Evolutionary conservation across 2,329 filamentous ascomycete species (phyloP), one percentile per base, ranked within the genome.

Genomic region (Fusarium albidum): DNA sequence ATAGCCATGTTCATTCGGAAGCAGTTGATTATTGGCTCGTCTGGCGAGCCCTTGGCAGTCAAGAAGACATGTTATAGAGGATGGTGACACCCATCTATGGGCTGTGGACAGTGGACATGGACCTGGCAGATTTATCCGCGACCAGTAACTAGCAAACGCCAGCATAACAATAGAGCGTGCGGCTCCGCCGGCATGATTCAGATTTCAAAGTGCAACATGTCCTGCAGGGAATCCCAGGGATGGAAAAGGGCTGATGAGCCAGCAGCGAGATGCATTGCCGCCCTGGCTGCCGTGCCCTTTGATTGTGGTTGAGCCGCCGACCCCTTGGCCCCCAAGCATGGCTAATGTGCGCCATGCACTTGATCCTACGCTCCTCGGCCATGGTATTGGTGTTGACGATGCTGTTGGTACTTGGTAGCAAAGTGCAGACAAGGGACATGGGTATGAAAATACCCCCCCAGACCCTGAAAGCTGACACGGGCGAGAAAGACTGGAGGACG

Each of bases 81-180:
- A 45, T 34, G 29, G 37, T 37, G 29, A 51, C n/a, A 39, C 33
- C 33, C 34, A 47, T 38, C 17, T 39, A 26, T 21, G 10, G 14
- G 37, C 37, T 27, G 37, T 31, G 18, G 15, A 41, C 29, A 37
- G 37, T 31, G 18, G 15, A 41, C 29, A 37, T 39, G 38, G 10
- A 33, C 6, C n/a, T 13, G 33, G 15, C 34, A 41, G 35, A 27
- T 11, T 41, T 39, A 26, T 9, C 7, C 26, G 35, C 14, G 10
- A 28, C 14, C 15, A 34, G 12, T 25, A 5, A 8, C 5, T 9
- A 26, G 3, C 7, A 10, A 52, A 15, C 26, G 37, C 18, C 9
- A 32, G 17, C 29, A 25, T 25, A 45, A 27, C 14, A 45, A 41
- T 17, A 17, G 14, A 14, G 13, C 26, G 12, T 46, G 32, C 27